These are phyloP conservation scores for Cornus florida DNA, from an alignment of 148 eudicot genomes.

Conservation along the genomic window DNA sequence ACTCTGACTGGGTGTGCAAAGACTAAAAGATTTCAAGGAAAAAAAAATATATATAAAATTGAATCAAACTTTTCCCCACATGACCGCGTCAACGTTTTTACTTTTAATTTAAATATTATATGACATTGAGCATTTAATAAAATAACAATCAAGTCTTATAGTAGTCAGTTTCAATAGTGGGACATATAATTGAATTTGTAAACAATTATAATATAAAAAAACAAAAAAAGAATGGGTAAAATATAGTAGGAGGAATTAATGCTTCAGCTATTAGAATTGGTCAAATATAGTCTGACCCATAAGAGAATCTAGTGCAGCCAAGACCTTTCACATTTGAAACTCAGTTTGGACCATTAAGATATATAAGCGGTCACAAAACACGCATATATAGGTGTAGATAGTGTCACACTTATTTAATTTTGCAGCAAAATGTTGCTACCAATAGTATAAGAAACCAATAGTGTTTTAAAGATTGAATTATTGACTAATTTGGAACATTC, in stretches of 20 bases:
- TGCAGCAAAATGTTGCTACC: background rate
- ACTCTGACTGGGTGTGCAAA: conserved; percentile 15
- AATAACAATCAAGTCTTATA: background rate
- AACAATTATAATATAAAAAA: background rate
- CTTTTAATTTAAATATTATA: background rate
- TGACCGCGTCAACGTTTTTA: conserved; percentile 7
- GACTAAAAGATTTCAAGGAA: background rate
- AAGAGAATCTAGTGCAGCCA: conserved; percentile 16
- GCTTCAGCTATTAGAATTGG: conserved; percentile 14
- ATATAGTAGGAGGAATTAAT: background rate
- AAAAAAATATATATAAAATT: background rate
- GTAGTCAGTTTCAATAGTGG: conserved; percentile 8
- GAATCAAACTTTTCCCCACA: background rate
- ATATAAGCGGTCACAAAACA: background rate
- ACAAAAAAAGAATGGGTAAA: background rate
- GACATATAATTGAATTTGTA: background rate
- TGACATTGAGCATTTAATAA: background rate
- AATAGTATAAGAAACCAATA: no score
- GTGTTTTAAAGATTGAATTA: background rate
- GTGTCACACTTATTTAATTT: background rate
- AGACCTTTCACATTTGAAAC: conserved; percentile 33
- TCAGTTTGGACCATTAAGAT: background rate
- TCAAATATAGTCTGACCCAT: conserved; percentile 16
- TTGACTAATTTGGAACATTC: conserved; percentile 26
- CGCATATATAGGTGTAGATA: background rate